Base-by-base conservation (phyloP, 352 stramenopile species). In the Phytophthora pluvialis region DNA sequence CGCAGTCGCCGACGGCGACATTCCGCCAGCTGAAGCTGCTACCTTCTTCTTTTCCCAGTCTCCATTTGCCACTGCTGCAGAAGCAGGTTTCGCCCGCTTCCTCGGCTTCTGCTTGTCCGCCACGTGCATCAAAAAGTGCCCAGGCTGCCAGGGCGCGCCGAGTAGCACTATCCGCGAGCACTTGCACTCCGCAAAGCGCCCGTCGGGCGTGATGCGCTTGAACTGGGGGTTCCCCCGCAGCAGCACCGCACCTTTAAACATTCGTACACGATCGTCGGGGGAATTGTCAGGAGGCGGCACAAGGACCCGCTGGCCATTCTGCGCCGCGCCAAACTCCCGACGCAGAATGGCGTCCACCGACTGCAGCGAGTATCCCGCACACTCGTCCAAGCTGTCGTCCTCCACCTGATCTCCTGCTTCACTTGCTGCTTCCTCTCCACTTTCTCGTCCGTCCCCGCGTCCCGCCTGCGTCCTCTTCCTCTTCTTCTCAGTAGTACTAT, bases 101-200 rank as follows among this genome's bases (percentile, higher is more conserved):
- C 65, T 72, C 1, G 62, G 71, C 18, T 79, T 76, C 33, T 78
- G 70, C 35, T 90, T 89, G 15, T 83, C 70, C 15, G 70, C 70
- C 15, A 89, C 70, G 33, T 92, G 86, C n/a, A 74, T 54, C 6
- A 82, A 55, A 67, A 93, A 93, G 36, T 81, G 78, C 7, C 67
- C 65, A n/a, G 85, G 48, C 6, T 83, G 66, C 83, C 86, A 94
- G 1, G 83, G 65, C 6, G 39, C 47, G 15, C 57, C 42, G 3
- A 94, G 73, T 11, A 87, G 70, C 6, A 92, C 67, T n/a, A 93
- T 72, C n/a, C 68, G 69, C 0, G 65, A 77, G 50, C 86, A 94
- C 33, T 75, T 80, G 29, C 86, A 92, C 71, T 92, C 83, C 7
- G 86, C 53, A 43, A 90, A 89, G 1, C 73, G 73, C 1, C 86